Percentiles rank a stretch among this genome's conserved stretches.
phyloP scores from a whole-genome alignment of 2,329 filamentous ascomycete genomes.

The Lasiodiplodia gonubiensis region DNA sequence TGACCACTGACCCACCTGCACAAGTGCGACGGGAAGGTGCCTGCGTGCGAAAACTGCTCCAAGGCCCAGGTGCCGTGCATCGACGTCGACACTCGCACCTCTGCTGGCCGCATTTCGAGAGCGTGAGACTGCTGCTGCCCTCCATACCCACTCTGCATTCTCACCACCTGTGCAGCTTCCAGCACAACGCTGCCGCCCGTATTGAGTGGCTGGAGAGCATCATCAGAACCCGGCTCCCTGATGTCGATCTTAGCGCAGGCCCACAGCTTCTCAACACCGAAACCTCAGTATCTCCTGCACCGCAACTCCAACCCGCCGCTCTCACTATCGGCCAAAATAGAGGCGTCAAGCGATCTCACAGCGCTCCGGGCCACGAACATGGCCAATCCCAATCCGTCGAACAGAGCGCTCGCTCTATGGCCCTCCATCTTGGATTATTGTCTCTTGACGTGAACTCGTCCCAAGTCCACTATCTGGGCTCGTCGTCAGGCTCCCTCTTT shows the following conservation, averaged over 20 bases:
- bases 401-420: conserved; percentile 38
- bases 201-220: conserved; percentile 46
- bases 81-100: conserved; percentile 48
- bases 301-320: background rate
- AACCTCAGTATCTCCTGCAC: conserved; percentile 30
- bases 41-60: conserved; percentile 47
- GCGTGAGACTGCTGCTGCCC: conserved; percentile 33
- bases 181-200: conserved; percentile 37
- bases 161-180: conserved; percentile 30
- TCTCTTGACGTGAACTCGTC: conserved; percentile 47
- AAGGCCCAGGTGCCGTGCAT: conserved; percentile 45
- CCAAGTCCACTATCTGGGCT: conserved; percentile 48
- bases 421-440: conserved; percentile 46
- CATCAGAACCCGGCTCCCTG: conserved; percentile 37
- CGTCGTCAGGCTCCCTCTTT: conserved; percentile 47
- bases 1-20: background rate
- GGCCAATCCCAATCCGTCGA: background rate
- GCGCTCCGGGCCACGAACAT: background rate
- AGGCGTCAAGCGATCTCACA: background rate
- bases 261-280: conserved; percentile 33
- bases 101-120: conserved; percentile 42
- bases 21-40: conserved; percentile 49
- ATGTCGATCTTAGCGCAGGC: conserved; percentile 40
- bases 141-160: background rate
- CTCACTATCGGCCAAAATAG: background rate